These are phyloP conservation scores for Neofusicoccum sp. DNA, from an alignment of 2,329 filamentous ascomycete species.

Conservation along the genomic window DNA sequence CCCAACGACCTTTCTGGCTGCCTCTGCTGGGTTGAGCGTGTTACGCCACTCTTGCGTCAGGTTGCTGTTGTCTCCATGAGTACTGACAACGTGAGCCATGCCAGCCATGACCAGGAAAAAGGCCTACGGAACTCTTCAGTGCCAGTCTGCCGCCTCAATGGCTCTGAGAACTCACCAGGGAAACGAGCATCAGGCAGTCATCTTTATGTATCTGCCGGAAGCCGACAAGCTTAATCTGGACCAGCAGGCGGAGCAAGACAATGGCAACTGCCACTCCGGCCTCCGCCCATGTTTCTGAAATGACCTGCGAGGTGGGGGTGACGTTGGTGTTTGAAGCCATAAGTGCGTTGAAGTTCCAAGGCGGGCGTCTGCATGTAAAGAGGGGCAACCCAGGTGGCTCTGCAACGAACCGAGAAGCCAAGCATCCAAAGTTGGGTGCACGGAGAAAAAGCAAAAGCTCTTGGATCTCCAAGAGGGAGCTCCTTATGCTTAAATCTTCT, in stretches of 20 bases:
- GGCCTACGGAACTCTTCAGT: background rate
- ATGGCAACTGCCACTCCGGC: background rate
- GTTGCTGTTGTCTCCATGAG: conserved; percentile 1
- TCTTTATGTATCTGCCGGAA: background rate
- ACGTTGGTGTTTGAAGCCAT: conserved; percentile 1
- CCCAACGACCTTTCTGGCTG: background rate
- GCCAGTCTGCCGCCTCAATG: background rate
- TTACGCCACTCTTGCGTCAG: background rate
- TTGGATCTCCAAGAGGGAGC: background rate
- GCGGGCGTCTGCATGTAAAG: conserved; percentile 1
- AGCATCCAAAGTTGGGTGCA: background rate
- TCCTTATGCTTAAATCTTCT: conserved; percentile 1
- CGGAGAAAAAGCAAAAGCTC: background rate
- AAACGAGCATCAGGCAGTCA: background rate
- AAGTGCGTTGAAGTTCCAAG: background rate
- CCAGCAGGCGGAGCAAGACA: background rate
- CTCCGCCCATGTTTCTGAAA: background rate
- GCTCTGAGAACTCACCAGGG: background rate
- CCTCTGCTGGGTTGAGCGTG: background rate
- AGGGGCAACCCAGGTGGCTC: background rate
- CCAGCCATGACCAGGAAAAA: background rate
- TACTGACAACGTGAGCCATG: background rate
- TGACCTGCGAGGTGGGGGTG: background rate
- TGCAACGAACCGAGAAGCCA: background rate
- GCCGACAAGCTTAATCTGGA: background rate